Evolutionary conservation across 2,329 filamentous ascomycete genomes (phyloP), one percentile per base, ranked within the genome.

Genomic region (Colletotrichum brevisporum): DNA sequence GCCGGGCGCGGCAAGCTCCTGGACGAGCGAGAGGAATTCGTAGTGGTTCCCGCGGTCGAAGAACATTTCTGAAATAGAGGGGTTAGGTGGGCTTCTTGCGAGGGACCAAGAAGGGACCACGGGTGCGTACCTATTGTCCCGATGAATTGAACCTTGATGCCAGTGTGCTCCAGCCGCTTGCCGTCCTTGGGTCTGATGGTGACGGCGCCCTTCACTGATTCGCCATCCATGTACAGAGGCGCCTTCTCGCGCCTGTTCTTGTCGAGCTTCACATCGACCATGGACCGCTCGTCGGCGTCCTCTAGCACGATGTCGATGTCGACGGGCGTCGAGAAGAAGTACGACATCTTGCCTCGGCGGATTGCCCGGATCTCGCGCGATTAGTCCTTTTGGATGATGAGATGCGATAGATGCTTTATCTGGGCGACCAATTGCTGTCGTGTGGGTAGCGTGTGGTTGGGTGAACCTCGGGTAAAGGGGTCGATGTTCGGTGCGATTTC

Each of bases 111-210:
- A 66, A 43, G 31, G 15, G 51, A 24, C 13, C 15, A 52, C 43
- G 18, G 21, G 31, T 9, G 10, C 67, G 58, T 84, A 96, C 94
- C 94, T 86, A 99, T 99, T 72, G 95, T 97, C 79, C 96, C 96
- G 76, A 99, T 98, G 85, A 99, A 99, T 81, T 99, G 96, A 76
- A 99, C 95, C 84, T 99, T 99, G 88, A 99, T 98, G 75, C 96
- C 96, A 12, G 95, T 98, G 82, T 99, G 96, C 83, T 99, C 96
- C 78, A 99, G 86, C 71, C 96, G 90, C 87, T 98, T 98, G 78
- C 96, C 96, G 86, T 99, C 96, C 83, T 99, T 99, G 57, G 96
- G 96, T 74, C 96, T 87, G 74, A 99, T 91, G 8, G 96, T 99
- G 71, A 99, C 95, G 59, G 92, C 92, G 76, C 95, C 96, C 86